phyloP scores from a whole-genome alignment of 2,329 filamentous ascomycete genomes.

The Magnaporthiopsis rhizophila region DNA sequence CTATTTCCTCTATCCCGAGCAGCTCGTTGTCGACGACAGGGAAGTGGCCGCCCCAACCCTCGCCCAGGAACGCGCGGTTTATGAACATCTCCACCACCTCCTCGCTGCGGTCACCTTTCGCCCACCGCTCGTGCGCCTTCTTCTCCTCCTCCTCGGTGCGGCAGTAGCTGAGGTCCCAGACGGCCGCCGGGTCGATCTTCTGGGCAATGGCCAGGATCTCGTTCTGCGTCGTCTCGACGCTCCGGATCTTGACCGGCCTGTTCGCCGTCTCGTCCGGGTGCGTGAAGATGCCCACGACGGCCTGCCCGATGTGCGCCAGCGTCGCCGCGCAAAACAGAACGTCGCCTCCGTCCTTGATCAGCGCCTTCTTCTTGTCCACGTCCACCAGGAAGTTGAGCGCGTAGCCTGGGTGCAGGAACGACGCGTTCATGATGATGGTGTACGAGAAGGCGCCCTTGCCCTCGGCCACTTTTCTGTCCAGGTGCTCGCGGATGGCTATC shows the following conservation, averaged over 20 bases:
- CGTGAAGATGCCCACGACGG: conserved; percentile 41
- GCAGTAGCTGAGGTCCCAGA: conserved; percentile 37
- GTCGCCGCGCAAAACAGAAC: conserved; percentile 40
- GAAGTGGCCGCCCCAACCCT: too few relatives aligned
- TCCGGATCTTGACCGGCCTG: conserved; percentile 46
- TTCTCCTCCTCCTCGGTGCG: conserved; percentile 26
- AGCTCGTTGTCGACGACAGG: too few relatives aligned
- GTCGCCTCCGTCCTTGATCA: conserved; percentile 46
- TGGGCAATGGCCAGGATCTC: conserved; percentile 32
- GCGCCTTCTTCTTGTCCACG: conserved; percentile 35
- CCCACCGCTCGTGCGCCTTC: conserved; percentile 32
- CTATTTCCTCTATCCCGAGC: too few relatives aligned
- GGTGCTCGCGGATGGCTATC: conserved; percentile 30
- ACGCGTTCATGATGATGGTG: conserved; percentile 20
- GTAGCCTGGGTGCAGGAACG: conserved; percentile 20
- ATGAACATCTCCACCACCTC: too few relatives aligned
- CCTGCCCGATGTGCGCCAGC: conserved; percentile 38
- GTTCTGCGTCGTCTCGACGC: conserved; percentile 46
- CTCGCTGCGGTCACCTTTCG: conserved; percentile 27
- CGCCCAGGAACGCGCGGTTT: too few relatives aligned
- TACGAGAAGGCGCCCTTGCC: conserved; percentile 16
- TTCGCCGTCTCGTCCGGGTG: conserved; percentile 43
- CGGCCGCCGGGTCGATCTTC: conserved; percentile 27
- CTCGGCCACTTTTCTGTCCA: conserved; percentile 6
- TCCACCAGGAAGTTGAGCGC: conserved; percentile 38